Evolutionary conservation across 169 alveolate genomes (phyloP), one percentile per base, ranked within the genome.

Genomic region (Plasmodium inui): DNA sequence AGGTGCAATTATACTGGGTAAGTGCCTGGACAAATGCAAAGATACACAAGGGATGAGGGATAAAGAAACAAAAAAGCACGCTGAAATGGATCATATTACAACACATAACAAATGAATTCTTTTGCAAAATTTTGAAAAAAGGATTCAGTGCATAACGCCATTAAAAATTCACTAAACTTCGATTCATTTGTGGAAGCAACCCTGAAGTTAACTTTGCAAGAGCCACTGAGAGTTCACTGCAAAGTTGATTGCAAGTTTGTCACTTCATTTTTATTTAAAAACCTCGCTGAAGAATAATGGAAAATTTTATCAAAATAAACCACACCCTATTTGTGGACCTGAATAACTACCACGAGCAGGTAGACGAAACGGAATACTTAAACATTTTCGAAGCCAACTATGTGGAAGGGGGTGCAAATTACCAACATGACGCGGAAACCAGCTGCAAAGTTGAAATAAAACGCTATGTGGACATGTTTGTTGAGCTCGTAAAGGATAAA

Each of bases 321-420:
- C 70, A 86, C 67, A 41, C 41, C n/a, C 9, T 86, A 53, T 74
- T 86, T 74, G 44, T 86, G 34, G 93, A 86, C 61, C 81, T 86
- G 44, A 61, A 86, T 53, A 86, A 76, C 53, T 74, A 76, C 73
- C 22, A 86, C 28, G 82, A 86, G 22, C 32, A 76, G 22, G 41
- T 86, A 50, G 93, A 86, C 14, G 93, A 78, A 53, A 41, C 88
- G 67, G 93, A 86, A 76, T 71, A 86, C 46, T 39, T 86, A 74
- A 86, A 86, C 70, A 73, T 86, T 74, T 86, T 86, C 80, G 88
- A 86, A 10, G 57, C 44, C 22, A 86, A 28, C 53, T 17, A 86
- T 86, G 72, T 53, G 32, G 86, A 74, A 7, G 57, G 26, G 4
- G 76, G 78, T n/a, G 32, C 19, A 7, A 50, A 76, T 28, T 55